Base-by-base conservation (phyloP, 352 stramenopile genomes). In the Phytophthora agathidicida region DNA sequence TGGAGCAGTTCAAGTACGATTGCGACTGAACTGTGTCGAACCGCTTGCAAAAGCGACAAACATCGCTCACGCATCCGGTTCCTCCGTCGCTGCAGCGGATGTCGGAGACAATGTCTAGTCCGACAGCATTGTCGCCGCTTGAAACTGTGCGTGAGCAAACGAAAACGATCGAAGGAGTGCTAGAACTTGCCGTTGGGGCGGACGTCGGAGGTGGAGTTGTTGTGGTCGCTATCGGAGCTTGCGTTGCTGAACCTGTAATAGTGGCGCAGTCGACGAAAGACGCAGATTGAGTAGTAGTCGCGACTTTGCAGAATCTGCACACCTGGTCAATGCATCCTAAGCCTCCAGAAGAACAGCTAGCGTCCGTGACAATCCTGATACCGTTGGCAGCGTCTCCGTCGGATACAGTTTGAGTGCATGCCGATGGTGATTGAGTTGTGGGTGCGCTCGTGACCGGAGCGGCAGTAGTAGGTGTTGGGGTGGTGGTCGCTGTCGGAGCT, bases 101-200 rank as follows among this genome's bases (percentile, higher is more conserved):
- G 54, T 84, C 71, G 1, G 52, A 75, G 6, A 77, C 59, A 48
- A 77, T 53, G 8, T 75, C 51, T 11, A 85, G 56, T 10, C 75
- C 75, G 11, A 69, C 73, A 17, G 38, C 47, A 31, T 69, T 61
- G 24, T 73, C 68, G 6, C 71, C 68, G 23, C 54, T 59, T 3
- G 68, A 71, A 9, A 71, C 44, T n/a, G 60, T 55, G 10, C 58
- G 56, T 11, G 22, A 51, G 26, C 69, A 62, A 7, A 44, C 17
- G 20, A 70, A 65, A 3, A 49, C 22, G 32, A 70, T 58, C 3
- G 49, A 46, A 45, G 56, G 51, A 31, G 56, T 75, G 30, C 14
- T 35, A 27, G 1, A 65, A 17, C 20, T 53, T 30, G 19, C 11
- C 4, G 46, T 28, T 32, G 42, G 17, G 4, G 43, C 24, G 24